phyloP scores from a whole-genome alignment of 805 yeast species.

The Teunomyces atbi region DNA sequence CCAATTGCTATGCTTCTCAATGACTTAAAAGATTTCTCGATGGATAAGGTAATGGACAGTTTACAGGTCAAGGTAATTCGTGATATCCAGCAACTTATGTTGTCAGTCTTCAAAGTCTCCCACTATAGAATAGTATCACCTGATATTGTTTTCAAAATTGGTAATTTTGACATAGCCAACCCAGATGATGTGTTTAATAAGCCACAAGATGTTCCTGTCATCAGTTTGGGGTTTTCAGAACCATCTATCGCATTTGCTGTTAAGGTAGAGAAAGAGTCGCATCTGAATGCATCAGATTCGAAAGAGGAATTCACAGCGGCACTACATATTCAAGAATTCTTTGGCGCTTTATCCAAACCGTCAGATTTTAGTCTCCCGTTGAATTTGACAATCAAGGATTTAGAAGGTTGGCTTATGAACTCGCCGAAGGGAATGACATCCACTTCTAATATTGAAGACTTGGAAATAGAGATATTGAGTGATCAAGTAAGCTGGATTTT shows the following conservation, averaged over 20 bases:
- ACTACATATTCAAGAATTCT: slow-evolving; percentile 28
- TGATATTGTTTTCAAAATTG: slow-evolving; percentile 36
- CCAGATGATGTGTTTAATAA: slow-evolving; percentile 26
- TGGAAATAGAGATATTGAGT: slow-evolving; percentile 19
- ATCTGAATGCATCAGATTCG: slow-evolving; percentile 3
- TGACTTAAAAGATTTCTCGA: slow-evolving; percentile 33
- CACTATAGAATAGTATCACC: slow-evolving; percentile 53
- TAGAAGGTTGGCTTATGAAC: slow-evolving; percentile 38
- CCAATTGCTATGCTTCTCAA: slow-evolving; percentile 37
- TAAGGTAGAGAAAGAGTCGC: slow-evolving; percentile 11
- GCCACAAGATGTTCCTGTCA: slow-evolving; percentile 21
- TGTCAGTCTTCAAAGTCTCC: slow-evolving; percentile 30
- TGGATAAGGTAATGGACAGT: slow-evolving; percentile 57
- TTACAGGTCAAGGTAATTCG: slow-evolving; percentile 61
- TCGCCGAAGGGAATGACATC: slow-evolving; percentile 12
- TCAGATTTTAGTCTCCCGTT: slow-evolving; percentile 15
- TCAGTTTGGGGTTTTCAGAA: slow-evolving; percentile 28
- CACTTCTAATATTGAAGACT: slow-evolving; percentile 19
- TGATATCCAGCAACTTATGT: slow-evolving; percentile 35
- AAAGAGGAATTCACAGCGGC: slow-evolving; percentile 22
- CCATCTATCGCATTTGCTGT: slow-evolving; percentile 34
- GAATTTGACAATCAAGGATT: slow-evolving; percentile 20
- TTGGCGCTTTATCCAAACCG: slow-evolving; percentile 25
- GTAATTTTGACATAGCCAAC: slow-evolving; percentile 25
- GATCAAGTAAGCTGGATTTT: slow-evolving; percentile 22